These are phyloP conservation scores for Orbilia javanica DNA, from an alignment of 2,329 filamentous ascomycete genomes.

Conservation along the genomic window DNA sequence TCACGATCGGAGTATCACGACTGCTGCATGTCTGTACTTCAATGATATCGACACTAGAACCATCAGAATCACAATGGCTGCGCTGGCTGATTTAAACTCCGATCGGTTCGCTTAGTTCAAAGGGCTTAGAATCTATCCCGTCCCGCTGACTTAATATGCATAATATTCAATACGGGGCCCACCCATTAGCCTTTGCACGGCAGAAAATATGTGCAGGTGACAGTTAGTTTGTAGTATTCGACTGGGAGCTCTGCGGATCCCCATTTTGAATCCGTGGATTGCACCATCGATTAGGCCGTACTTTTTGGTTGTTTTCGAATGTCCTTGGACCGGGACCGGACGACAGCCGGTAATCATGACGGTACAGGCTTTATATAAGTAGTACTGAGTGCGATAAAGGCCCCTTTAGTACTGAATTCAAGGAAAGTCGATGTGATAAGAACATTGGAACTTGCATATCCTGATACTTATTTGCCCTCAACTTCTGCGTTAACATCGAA, in stretches of 20 bases:
- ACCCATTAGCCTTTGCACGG: slow-evolving; percentile 16
- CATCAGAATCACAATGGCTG: no score
- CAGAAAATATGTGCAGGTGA: slow-evolving; percentile 27
- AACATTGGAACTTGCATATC: neutral
- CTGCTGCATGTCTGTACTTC: no score
- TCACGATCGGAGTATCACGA: no score
- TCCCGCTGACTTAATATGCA: slow-evolving; percentile 29
- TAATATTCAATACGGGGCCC: slow-evolving; percentile 14
- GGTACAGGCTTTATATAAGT: no score
- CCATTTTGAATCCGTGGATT: slow-evolving; percentile 6
- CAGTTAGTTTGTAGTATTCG: slow-evolving; percentile 26
- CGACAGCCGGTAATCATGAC: neutral
- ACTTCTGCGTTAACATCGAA: slow-evolving; percentile 1
- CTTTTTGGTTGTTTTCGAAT: neutral
- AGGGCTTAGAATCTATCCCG: neutral
- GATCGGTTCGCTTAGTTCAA: neutral
- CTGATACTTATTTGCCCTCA: neutral
- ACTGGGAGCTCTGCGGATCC: slow-evolving; percentile 50
- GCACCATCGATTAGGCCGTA: neutral
- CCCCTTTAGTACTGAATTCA: no score
- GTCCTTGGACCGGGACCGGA: neutral
- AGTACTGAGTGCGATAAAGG: neutral
- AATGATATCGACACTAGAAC: no score
- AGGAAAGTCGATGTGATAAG: neutral
- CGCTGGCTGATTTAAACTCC: neutral